Conservation (phyloP, 257 asterid genomes). For the Nicotiana sylvestris region DNA sequence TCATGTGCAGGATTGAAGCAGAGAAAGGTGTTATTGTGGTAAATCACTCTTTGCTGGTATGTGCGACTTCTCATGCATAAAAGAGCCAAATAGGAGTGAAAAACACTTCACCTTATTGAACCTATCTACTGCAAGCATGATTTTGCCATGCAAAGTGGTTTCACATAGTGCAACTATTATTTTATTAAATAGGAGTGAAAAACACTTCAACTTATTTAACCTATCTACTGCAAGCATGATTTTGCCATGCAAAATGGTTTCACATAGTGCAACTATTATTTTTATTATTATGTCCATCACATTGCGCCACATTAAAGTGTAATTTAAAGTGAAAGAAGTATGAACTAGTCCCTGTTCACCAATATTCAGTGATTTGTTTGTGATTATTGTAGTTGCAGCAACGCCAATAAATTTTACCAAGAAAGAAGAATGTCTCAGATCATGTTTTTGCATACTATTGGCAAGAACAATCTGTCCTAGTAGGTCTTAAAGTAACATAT, state of each 20-base stretch:
- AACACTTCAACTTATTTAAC: no score
- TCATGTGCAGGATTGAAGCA: slow-evolving; percentile 80
- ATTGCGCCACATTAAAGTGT: not conserved
- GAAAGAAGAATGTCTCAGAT: not conserved
- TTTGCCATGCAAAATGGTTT: not conserved
- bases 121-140: not conserved
- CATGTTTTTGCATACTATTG: not conserved
- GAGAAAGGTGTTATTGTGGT: slow-evolving; percentile 93
- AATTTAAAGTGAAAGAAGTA: not conserved
- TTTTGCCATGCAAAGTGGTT: not conserved
- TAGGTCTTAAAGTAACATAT: not conserved
- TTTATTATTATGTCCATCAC: not conserved
- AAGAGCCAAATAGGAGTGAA: not conserved
- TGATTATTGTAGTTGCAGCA: slow-evolving; percentile 1
- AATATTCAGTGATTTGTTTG: not conserved
- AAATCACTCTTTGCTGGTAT: slow-evolving; percentile 81
- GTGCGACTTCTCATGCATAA: slow-evolving; percentile 26
- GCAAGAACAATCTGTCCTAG: not conserved
- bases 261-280: not conserved
- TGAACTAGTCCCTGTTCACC: slow-evolving; percentile 2
- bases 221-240: not conserved
- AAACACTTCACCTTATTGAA: not conserved
- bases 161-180: not conserved
- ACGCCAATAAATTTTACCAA: not conserved
- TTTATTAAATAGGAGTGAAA: not conserved